Base-by-base conservation (phyloP, 257 asterid genomes). In the Cruciata laevipes region DNA sequence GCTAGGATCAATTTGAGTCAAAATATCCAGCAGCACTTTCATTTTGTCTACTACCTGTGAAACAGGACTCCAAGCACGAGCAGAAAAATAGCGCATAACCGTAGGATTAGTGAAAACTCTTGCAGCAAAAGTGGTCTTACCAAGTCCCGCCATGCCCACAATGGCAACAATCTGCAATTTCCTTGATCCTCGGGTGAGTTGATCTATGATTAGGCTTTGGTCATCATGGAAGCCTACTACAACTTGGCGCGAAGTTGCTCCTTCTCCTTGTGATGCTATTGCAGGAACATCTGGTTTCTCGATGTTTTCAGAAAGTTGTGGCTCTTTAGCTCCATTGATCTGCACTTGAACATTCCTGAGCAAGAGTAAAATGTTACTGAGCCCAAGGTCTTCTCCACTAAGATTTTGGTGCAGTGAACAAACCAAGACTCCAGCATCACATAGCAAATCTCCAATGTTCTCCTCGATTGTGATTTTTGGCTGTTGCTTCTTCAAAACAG, bases 61-160 rank as follows among this genome's bases (percentile, higher is more conserved):
- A 70, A 70, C 52, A 18, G 20, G 5, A 42, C 61, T 25, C 67
- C 66, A 61, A 3, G 5, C 49, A 70, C 32, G 25, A 25, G 21
- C 7, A 7, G 3, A 10, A 18, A 70, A 70, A 17, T 40, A 21
- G 25, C 1, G 0, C 10, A 3, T 27, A 10, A 17, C 3, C 2
- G 4, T 6, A 49, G 63, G 9, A 51, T 21, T 2, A 38, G 31
- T 23, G 44, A 9, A 35, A 59, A 3, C 60, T 21, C 51, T 61
- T 24, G 11, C n/a, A 9, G 68, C 74, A 5, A 69, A 23, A 31
- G 73, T 69, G 3, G 73, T 69, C 74, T 70, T 70, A 14, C 74
- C 74, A 2, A 61, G 3, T 3, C 74, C 74, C 2, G 67, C 23
- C 73, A 60, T 60, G 31, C 69, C 69, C 25, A 61, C 63, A 31